These are phyloP conservation scores for Eragrostis nindensis DNA, from an alignment of 176 grass and related monocot species.

Conservation along the genomic window DNA sequence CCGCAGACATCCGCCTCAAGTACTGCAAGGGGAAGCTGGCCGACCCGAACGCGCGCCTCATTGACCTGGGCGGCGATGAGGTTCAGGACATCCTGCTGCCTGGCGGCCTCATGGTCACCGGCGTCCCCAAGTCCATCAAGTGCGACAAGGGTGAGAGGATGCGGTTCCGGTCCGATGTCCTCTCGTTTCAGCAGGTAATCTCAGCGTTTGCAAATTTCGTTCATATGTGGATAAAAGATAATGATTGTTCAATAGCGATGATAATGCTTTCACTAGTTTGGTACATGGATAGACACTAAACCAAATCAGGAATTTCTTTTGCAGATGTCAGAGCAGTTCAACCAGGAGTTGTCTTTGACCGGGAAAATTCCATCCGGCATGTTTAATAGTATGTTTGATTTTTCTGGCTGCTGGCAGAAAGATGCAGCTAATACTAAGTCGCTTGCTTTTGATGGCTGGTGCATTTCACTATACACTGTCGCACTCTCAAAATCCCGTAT, in stretches of 20 bases:
- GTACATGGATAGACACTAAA: neutral
- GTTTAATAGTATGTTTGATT: constrained; percentile 94
- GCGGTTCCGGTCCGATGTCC: constrained; percentile 80
- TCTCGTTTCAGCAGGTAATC: constrained; percentile 90
- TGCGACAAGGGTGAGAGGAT: constrained; percentile 91
- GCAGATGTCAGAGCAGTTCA: constrained; percentile 99
- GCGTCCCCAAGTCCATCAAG: constrained; percentile 79
- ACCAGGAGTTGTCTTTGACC: constrained; percentile 82
- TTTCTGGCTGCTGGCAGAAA: constrained; percentile 91
- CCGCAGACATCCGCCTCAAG: constrained; percentile 78
- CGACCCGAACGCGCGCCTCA: constrained; percentile 63
- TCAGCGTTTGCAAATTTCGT: neutral
- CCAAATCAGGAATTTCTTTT: constrained; percentile 30
- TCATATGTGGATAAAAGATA: neutral
- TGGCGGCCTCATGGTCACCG: constrained; percentile 58
- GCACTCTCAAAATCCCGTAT: constrained; percentile 86
- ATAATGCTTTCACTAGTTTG: neutral
- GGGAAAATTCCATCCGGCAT: constrained; percentile 94
- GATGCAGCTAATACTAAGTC: constrained; percentile 86
- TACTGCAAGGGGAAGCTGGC: constrained; percentile 70
- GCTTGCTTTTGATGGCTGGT: constrained; percentile 93
- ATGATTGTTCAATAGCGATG: neutral
- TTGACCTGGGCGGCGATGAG: constrained; percentile 65
- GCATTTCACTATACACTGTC: constrained; percentile 79
- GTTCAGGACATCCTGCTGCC: constrained; percentile 76